Evolutionary conservation across 1,284 basidiomycete genomes (phyloP).

Genomic region (Bondarzewia mesenterica): DNA sequence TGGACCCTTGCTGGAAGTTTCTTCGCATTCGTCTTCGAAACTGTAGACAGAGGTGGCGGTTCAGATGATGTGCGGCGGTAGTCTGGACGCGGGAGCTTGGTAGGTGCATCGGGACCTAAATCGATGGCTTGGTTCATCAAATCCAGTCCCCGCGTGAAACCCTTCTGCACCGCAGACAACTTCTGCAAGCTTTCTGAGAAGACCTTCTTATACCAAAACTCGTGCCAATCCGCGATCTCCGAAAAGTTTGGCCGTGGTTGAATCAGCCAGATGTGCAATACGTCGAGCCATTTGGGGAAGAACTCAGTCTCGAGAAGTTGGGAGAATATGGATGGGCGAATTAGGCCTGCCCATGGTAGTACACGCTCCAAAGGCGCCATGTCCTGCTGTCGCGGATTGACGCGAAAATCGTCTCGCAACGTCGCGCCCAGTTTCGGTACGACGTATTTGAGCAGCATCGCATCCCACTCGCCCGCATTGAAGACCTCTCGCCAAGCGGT

Average conservation of each 20-base stretch:
- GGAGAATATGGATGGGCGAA: slow-evolving; percentile 71
- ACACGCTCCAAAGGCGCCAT: slow-evolving; percentile 78
- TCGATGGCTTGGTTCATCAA: slow-evolving; percentile 91
- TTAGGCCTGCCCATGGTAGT: slow-evolving; percentile 65
- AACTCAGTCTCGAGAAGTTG: slow-evolving; percentile 86
- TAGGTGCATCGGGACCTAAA: slow-evolving; percentile 67
- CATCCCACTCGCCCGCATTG: slow-evolving; percentile 80
- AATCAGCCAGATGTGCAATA: slow-evolving; percentile 87
- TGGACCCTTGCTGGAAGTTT: slow-evolving; percentile 41
- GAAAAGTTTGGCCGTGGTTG: slow-evolving; percentile 78
- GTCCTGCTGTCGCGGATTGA: slow-evolving; percentile 87
- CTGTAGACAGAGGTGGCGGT: slow-evolving; percentile 18
- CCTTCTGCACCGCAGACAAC: slow-evolving; percentile 60
- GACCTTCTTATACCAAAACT: slow-evolving; percentile 77
- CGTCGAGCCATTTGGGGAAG: slow-evolving; percentile 93
- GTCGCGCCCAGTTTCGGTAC: slow-evolving; percentile 82
- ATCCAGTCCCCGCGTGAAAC: slow-evolving; percentile 81
- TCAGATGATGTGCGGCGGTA: slow-evolving; percentile 27
- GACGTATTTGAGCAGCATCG: slow-evolving; percentile 82
- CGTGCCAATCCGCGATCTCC: slow-evolving; percentile 90
- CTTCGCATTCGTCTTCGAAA: slow-evolving; percentile 21
- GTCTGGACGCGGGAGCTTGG: slow-evolving; percentile 59
- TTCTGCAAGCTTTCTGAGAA: slow-evolving; percentile 67
- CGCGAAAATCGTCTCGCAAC: slow-evolving; percentile 74
- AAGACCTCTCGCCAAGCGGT: slow-evolving; percentile 81